Base-by-base conservation (phyloP, 495 filamentous ascomycete species). In the Bryoglossum gracile region DNA sequence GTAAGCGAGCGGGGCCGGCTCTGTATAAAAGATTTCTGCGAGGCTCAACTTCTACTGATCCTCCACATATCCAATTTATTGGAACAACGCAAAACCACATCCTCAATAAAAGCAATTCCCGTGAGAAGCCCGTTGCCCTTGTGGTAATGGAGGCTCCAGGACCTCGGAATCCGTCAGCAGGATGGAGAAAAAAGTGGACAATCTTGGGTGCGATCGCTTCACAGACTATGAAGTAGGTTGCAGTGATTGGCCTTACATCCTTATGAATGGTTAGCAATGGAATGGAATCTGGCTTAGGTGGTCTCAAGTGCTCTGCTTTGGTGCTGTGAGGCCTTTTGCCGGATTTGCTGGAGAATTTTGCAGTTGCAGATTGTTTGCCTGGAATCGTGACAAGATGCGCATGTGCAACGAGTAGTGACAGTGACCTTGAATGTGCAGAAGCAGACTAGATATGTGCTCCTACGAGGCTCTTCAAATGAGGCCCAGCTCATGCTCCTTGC, bases 191-290 rank as follows among this genome's bases (percentile, higher is more conserved):
- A 68, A 68, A 65, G 68, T 63, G 68, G 72, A 65, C 74, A 35
- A 75, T 82, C 80, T 81, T 83, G 80, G 80, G 80, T 83, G 80
- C 75, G 69, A 68, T 73, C 72, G 61, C n/a, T 64, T 62, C 39
- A 51, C 51, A 52, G 39, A 28, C 61, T 42, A 65, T 82, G 74
- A 73, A 60, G 69, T 72, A 72, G 74, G 76, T 66, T 76, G 78
- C 80, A 83, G 81, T 80, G 80, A 82, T 80, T 74, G 74, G 73
- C 68, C 73, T 69, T 69, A 83, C 78, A 83, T 62, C 22, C 30
- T 3, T 13, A 21, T 18, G n/a, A 17, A 18, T 36, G 26, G 13
- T 19, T 13, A 19, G 19, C 10, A 37, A 26, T 26, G 10, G 28
- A 34, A n/a, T n/a, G n/a, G n/a, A n/a, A n/a, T n/a, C n/a, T n/a